These are phyloP conservation scores for Backusella circina DNA, from an alignment of 192 early-diverging fungal genomes.

Conservation along the genomic window DNA sequence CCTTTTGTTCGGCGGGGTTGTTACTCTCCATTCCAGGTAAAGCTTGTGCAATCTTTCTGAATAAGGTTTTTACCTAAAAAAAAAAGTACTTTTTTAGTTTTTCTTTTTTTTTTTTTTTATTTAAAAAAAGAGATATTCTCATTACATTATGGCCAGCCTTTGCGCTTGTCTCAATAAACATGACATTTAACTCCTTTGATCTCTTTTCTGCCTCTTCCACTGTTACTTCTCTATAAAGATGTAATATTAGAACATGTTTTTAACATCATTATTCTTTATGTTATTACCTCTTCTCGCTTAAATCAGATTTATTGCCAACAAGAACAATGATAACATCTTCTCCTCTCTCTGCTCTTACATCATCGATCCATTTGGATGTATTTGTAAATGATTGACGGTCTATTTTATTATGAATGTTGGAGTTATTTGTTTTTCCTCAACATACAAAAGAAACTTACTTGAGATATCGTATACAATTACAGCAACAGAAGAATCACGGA, in stretches of 20 bases:
- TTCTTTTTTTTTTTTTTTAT: neutral
- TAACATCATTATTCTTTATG: neutral
- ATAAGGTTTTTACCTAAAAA: conserved; percentile 80
- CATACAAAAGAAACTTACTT: conserved; percentile 72
- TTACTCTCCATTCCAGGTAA: conserved; percentile 78
- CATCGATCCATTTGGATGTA: conserved; percentile 98
- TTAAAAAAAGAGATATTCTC: neutral
- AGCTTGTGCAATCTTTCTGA: conserved; percentile 97
- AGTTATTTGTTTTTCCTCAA: neutral
- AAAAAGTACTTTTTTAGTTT: neutral
- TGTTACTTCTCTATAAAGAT: conserved; percentile 74
- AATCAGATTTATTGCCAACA: conserved; percentile 99
- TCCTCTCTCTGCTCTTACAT: conserved; percentile 97
- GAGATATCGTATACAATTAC: conserved; percentile 98
- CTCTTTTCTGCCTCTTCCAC: conserved; percentile 99
- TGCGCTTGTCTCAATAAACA: conserved; percentile 99
- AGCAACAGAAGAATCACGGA: conserved; percentile 96
- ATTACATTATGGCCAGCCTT: conserved; percentile 96
- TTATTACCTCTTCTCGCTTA: conserved; percentile 84
- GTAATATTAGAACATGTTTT: neutral
- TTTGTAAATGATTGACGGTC: conserved; percentile 96
- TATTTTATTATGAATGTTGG: conserved; percentile 27
- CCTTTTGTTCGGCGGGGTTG: conserved; percentile 48
- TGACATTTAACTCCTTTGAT: conserved; percentile 93
- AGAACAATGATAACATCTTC: conserved; percentile 98